These are phyloP conservation scores for Microcos paniculata DNA, from an alignment of 345 rosid species.

Conservation along the genomic window DNA sequence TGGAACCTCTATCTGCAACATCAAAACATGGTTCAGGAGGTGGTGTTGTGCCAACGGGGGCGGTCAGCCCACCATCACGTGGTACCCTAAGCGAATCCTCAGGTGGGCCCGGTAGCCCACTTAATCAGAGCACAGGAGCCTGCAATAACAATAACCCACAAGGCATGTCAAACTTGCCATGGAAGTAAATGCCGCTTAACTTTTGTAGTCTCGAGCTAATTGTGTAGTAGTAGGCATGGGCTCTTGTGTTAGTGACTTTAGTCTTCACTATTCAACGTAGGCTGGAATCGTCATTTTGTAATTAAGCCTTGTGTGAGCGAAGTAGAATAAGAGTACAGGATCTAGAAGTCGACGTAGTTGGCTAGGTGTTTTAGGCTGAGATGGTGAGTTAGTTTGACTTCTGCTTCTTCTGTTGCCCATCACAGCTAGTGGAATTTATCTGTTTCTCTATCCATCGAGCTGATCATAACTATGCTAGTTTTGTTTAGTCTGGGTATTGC, in stretches of 20 bases:
- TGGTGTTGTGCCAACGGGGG: constrained; percentile 22
- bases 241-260: constrained; percentile 9
- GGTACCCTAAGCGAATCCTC: constrained; percentile 64
- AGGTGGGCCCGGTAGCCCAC: constrained; percentile 56
- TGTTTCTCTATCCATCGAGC: too few relatives aligned
- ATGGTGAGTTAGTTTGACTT: neutral
- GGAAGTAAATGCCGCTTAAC: constrained; percentile 41
- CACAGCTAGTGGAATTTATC: too few relatives aligned
- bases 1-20: constrained; percentile 23
- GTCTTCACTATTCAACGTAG: constrained; percentile 11
- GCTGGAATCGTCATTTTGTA: constrained; percentile 14
- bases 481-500: too few relatives aligned
- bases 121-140: constrained; percentile 52
- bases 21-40: constrained; percentile 22
- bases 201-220: constrained; percentile 16
- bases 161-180: constrained; percentile 44
- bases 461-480: neutral
- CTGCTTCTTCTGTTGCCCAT: too few relatives aligned
- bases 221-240: constrained; percentile 23
- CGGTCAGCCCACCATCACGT: constrained; percentile 54
- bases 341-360: constrained; percentile 2
- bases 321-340: constrained; percentile 14
- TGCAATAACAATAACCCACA: constrained; percentile 46
- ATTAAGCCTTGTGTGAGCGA: constrained; percentile 13
- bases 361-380: constrained; percentile 21